These are phyloP conservation scores for Chlorella sp. DNA, from an alignment of 139 green algal genomes.

Conservation along the genomic window DNA sequence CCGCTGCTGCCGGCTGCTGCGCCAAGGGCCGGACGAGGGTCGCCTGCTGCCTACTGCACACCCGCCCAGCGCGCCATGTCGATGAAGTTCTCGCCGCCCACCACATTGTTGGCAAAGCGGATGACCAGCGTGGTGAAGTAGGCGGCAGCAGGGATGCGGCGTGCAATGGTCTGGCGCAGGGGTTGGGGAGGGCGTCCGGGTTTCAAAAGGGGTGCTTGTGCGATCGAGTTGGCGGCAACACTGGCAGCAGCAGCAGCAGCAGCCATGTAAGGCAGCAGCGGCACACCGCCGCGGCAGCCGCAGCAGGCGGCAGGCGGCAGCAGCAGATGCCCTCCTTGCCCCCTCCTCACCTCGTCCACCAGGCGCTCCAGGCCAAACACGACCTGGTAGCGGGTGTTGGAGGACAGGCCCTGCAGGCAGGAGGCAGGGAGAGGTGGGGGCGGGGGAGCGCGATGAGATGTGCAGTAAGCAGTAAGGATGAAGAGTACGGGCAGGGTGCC, in stretches of 20 bases:
- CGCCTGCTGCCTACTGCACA: background rate
- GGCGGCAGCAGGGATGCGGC: constrained; percentile 56
- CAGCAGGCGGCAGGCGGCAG: too few species aligned
- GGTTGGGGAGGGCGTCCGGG: background rate
- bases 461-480: too few species aligned
- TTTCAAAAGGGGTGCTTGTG: too few species aligned
- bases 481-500: too few species aligned
- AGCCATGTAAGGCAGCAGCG: too few species aligned
- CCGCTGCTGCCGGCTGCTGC: background rate
- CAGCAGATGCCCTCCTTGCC: too few species aligned
- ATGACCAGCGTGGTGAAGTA: constrained; percentile 89
- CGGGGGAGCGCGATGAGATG: background rate
- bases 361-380: constrained; percentile 92
- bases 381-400: constrained; percentile 92
- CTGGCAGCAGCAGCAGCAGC: too few species aligned
- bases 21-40: too few species aligned
- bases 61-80: constrained; percentile 92
- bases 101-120: constrained; percentile 96
- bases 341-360: constrained; percentile 69
- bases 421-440: background rate
- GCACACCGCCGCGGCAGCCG: too few species aligned
- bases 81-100: constrained; percentile 95
- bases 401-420: constrained; percentile 75
- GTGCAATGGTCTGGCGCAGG: background rate
- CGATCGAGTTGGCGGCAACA: too few species aligned